phyloP scores from a whole-genome alignment of 192 early-diverging fungal species.

The Umbelopsis ramanniana region DNA sequence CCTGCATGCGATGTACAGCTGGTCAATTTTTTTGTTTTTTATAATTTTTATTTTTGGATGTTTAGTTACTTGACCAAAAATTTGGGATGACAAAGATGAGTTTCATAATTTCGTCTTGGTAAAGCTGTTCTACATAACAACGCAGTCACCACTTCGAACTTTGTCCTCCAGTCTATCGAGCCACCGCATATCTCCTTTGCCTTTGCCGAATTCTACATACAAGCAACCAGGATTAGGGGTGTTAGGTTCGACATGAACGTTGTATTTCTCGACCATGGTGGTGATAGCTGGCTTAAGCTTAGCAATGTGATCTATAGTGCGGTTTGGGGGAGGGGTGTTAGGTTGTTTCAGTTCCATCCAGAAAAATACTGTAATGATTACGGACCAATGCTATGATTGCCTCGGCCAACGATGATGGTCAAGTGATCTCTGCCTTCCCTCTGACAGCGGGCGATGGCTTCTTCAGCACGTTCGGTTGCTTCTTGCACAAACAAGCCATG shows the following conservation, averaged over 20 bases:
- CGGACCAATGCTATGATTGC: slow-evolving; percentile 54
- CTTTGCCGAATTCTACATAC: slow-evolving; percentile 55
- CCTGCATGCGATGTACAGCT: background rate
- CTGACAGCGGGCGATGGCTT: slow-evolving; percentile 55
- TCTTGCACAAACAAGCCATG: slow-evolving; percentile 73
- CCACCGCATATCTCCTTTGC: slow-evolving; percentile 51
- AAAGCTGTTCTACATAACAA: slow-evolving; percentile 31
- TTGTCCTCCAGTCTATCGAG: slow-evolving; percentile 39
- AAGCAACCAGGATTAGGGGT: slow-evolving; percentile 65
- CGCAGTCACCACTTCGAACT: slow-evolving; percentile 29
- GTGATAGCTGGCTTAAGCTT: slow-evolving; percentile 73
- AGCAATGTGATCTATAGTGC: slow-evolving; percentile 49
- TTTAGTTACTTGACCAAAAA: background rate
- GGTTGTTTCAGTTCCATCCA: background rate
- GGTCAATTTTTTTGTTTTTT: too few relatives aligned
- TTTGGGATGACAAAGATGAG: slow-evolving; percentile 1
- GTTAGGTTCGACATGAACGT: slow-evolving; percentile 52
- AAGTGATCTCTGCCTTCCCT: slow-evolving; percentile 45
- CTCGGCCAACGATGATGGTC: slow-evolving; percentile 69
- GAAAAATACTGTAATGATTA: background rate
- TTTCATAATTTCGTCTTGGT: background rate
- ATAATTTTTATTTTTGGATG: too few relatives aligned
- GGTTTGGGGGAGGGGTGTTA: background rate
- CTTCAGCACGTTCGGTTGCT: slow-evolving; percentile 53
- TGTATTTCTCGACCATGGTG: slow-evolving; percentile 55